These are phyloP conservation scores for Aspergillus olivimuriae DNA, from an alignment of 495 filamentous ascomycete genomes.

Conservation along the genomic window DNA sequence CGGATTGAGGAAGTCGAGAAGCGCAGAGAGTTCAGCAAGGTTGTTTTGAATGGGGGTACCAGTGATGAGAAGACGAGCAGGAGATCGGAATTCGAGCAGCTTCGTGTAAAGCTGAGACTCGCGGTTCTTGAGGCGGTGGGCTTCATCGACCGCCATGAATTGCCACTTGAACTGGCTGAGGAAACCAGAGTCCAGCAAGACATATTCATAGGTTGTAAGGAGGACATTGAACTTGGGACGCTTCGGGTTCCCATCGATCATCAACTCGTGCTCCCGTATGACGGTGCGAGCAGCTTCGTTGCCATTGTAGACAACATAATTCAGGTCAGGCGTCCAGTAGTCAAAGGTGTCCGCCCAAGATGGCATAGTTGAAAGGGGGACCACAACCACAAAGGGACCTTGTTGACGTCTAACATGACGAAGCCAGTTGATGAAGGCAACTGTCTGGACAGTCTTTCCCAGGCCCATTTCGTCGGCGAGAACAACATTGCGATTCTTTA, in stretches of 20 bases:
- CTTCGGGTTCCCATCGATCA: slow-evolving; percentile 73
- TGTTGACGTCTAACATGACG: slow-evolving; percentile 86
- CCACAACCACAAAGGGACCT: slow-evolving; percentile 92
- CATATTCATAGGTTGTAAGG: slow-evolving; percentile 94
- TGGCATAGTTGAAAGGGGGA: slow-evolving; percentile 91
- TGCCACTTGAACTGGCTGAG: slow-evolving; percentile 91
- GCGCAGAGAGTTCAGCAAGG: slow-evolving; percentile 78
- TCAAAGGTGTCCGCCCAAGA: slow-evolving; percentile 98
- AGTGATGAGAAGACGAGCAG: slow-evolving; percentile 85
- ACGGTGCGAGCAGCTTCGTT: slow-evolving; percentile 73
- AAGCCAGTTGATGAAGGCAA: slow-evolving; percentile 95
- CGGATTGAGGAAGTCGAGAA: slow-evolving; percentile 94
- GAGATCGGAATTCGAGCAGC: slow-evolving; percentile 76
- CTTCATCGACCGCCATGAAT: slow-evolving; percentile 92
- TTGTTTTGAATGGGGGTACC: slow-evolving; percentile 98
- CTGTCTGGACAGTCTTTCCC: slow-evolving; percentile 96
- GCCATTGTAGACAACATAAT: slow-evolving; percentile 95
- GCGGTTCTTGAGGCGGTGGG: slow-evolving; percentile 92
- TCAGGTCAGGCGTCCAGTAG: slow-evolving; percentile 89
- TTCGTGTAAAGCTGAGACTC: slow-evolving; percentile 86
- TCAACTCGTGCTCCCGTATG: slow-evolving; percentile 81
- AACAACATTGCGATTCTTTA: slow-evolving; percentile 84
- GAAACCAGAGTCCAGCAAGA: slow-evolving; percentile 70
- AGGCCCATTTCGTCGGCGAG: slow-evolving; percentile 98
- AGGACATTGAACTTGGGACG: slow-evolving; percentile 91